Evolutionary conservation across 805 yeast species (phyloP).

Genomic region (Metschnikowia corniflorae): DNA sequence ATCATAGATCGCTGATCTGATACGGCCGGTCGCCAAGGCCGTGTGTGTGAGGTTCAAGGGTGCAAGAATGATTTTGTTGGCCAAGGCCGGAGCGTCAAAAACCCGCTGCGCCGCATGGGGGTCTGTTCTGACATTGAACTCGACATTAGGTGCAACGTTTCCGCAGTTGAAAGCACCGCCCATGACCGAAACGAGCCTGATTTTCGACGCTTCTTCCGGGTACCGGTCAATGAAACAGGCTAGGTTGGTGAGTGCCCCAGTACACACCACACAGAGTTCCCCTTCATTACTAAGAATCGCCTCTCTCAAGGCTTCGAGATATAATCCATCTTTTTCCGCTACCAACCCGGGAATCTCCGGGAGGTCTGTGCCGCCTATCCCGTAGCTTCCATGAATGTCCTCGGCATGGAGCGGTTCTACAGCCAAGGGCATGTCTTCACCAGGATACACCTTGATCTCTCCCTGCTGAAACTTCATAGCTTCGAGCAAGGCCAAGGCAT

Average conservation of each 20-base stretch:
- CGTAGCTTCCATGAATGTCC: conserved; percentile 69
- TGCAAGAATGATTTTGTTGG: conserved; percentile 49
- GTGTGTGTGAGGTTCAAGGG: conserved; percentile 73
- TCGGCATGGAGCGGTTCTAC: conserved; percentile 52
- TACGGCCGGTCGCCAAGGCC: conserved; percentile 43
- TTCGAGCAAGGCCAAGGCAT: conserved; percentile 65
- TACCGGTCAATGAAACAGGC: conserved; percentile 50
- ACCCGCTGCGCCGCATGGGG: conserved; percentile 69
- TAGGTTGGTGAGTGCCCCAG: conserved; percentile 76
- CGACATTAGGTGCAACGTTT: conserved; percentile 54
- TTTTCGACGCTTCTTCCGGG: conserved; percentile 50
- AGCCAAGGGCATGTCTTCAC: conserved; percentile 56
- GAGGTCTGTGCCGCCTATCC: conserved; percentile 68
- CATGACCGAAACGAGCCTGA: conserved; percentile 64
- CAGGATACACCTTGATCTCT: conserved; percentile 64
- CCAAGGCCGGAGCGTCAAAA: conserved; percentile 44
- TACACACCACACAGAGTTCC: conserved; percentile 59
- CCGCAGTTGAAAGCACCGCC: conserved; percentile 65
- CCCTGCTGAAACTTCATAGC: conserved; percentile 40
- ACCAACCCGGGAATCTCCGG: conserved; percentile 47
- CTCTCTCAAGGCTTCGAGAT: conserved; percentile 34
- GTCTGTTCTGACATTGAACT: conserved; percentile 74
- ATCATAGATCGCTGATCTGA: conserved; percentile 22
- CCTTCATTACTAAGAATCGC: conserved; percentile 45
- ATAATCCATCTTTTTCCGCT: conserved; percentile 22